Evolutionary conservation across 2,329 filamentous ascomycete genomes (phyloP), one percentile per base, ranked within the genome.

Genomic region (Pseudocercospora crystallina): DNA sequence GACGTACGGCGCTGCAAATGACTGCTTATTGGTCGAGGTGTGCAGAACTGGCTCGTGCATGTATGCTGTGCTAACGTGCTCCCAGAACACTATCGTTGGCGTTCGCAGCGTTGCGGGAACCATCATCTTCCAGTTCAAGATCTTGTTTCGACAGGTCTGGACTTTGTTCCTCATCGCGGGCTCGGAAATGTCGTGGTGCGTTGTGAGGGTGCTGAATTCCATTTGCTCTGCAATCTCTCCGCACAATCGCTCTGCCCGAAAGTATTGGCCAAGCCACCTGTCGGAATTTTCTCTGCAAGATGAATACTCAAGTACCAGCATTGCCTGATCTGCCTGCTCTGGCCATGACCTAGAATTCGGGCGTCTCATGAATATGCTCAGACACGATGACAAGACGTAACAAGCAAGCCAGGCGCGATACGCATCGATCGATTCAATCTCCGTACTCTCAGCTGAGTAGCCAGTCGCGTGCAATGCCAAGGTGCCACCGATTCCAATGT

Each of bases 401-500:
- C 49, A 60, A 10, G 48, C 56, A 8, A 64, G 55, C 53, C 55
- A 60, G 9, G 59, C 56, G 17, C 59, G 47, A 15, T 47, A 47
- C n/a, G 39, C 51, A 5, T 58, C 54, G 8, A 48, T 35, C 15
- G 49, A 49, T 13, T 51, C 49, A 26, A 51, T 38, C n/a, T 46
- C 32, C 30, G 29, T 43, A 8, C 36, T 14, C 20, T 51, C 49
- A 12, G 30, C 8, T 37, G 30, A 34, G 12, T 35, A 13, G 1
- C 15, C 30, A 17, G 41, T 29, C 12, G 26, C 13, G 13, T 39
- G 46, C 7, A 45, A 46, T 11, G 49, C 41, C 2, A 52, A 32
- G 13, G 56, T 57, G 1, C 56, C 58, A 9, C 84, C 86, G 8
- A 95, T 79, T 0, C 89, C 89, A 20, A 95, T 78, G 60, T 95